Evolutionary conservation across 441 rosid genomes (phyloP).

Genomic region (Macaranga tanarius): DNA sequence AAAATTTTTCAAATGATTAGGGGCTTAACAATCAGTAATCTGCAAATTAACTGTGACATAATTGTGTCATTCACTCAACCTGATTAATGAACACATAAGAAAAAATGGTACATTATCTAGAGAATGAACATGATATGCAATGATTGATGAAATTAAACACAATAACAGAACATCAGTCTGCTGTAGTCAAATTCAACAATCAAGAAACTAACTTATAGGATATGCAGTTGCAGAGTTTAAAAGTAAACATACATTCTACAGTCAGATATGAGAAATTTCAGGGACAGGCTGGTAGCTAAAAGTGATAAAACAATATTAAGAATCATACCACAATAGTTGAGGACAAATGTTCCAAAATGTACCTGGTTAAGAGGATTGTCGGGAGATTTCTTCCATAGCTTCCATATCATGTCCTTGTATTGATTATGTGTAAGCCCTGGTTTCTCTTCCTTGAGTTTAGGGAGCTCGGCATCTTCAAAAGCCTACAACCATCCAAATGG

Average conservation of each 20-base stretch:
- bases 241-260: not conserved
- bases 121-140: not conserved
- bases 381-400: slow-evolving; percentile 97
- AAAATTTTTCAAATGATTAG: not conserved
- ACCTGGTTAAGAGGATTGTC: slow-evolving; percentile 98
- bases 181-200: not conserved
- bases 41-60: not conserved
- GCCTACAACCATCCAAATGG: slow-evolving; percentile 43
- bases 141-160: not conserved
- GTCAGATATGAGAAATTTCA: not conserved
- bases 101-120: not conserved
- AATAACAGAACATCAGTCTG: not conserved
- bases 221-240: not conserved
- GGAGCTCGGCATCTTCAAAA: slow-evolving; percentile 93
- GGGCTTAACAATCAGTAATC: not conserved
- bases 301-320: not conserved
- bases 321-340: slow-evolving; percentile 2
- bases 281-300: not conserved
- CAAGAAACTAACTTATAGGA: not conserved
- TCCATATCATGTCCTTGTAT: slow-evolving; percentile 97
- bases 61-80: not conserved
- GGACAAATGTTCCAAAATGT: not conserved
- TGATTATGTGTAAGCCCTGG: slow-evolving; percentile 96
- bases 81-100: not conserved
- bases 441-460: slow-evolving; percentile 84